These are phyloP conservation scores for Ophiostoma ulmi DNA, from an alignment of 2,329 filamentous ascomycete species.

Conservation along the genomic window DNA sequence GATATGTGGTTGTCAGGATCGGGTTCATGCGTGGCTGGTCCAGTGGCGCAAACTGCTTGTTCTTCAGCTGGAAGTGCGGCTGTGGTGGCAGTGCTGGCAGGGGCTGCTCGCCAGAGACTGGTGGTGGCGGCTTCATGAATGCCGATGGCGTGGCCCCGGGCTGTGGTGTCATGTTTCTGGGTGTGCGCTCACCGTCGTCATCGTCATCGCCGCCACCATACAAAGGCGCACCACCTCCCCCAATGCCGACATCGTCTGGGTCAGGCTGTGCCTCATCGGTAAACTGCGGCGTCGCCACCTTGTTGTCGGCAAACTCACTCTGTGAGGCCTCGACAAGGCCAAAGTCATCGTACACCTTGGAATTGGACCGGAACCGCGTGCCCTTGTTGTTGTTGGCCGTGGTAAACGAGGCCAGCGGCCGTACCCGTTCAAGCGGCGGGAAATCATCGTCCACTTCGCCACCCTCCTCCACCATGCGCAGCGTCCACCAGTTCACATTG, in stretches of 20 bases:
- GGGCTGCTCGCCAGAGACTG: not conserved
- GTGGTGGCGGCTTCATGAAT: not conserved
- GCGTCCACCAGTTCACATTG: conserved; percentile 76
- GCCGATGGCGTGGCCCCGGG: conserved; percentile 17
- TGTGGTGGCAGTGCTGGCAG: not conserved
- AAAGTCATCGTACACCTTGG: conserved; percentile 77
- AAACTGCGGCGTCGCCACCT: conserved; percentile 61
- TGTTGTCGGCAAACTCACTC: conserved; percentile 64
- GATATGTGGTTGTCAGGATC: conserved; percentile 56
- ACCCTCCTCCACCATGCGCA: conserved; percentile 79
- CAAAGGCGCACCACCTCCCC: conserved; percentile 7
- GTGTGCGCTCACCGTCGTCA: conserved; percentile 32
- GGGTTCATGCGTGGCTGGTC: conserved; percentile 49
- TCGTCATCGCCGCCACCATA: conserved; percentile 17
- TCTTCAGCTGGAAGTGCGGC: not conserved
- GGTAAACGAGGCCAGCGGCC: conserved; percentile 70
- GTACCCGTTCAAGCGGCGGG: conserved; percentile 68
- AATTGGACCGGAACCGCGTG: conserved; percentile 60
- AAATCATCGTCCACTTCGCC: conserved; percentile 84
- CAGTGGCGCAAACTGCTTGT: conserved; percentile 21
- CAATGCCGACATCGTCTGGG: not conserved
- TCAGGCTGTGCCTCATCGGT: conserved; percentile 44
- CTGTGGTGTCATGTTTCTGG: conserved; percentile 47
- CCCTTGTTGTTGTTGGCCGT: conserved; percentile 70
- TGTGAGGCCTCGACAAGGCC: conserved; percentile 68